These are phyloP conservation scores for Phialophora chinensis DNA, from an alignment of 2,329 filamentous ascomycete genomes.

Conservation along the genomic window DNA sequence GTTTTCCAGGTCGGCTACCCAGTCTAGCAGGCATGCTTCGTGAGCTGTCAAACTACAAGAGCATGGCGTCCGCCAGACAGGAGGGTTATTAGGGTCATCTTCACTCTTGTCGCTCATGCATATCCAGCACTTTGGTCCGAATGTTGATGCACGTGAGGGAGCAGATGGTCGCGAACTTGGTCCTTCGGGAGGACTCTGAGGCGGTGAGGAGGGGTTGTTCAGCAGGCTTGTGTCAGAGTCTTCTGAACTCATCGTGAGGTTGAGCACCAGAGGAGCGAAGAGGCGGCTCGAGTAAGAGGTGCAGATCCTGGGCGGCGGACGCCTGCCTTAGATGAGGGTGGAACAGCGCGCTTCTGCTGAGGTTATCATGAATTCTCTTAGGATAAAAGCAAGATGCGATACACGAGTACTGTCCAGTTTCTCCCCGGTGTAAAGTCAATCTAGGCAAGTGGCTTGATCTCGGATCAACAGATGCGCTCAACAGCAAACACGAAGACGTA, in stretches of 20 bases:
- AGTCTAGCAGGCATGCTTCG: constrained; percentile 85
- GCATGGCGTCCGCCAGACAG: constrained; percentile 83
- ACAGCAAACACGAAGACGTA: constrained; percentile 2
- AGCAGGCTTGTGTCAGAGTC: constrained; percentile 39
- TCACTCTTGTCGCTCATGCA: constrained; percentile 71
- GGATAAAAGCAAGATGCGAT: not conserved
- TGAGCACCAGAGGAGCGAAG: not conserved
- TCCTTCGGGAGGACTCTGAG: constrained; percentile 1
- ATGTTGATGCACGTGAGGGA: constrained; percentile 44
- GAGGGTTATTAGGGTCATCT: constrained; percentile 62
- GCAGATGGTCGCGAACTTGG: constrained; percentile 24
- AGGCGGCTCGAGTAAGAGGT: not conserved
- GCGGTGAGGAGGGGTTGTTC: constrained; percentile 31
- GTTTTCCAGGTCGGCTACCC: constrained; percentile 87
- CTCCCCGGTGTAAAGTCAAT: not conserved
- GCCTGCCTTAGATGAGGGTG: constrained; percentile 6
- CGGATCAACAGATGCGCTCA: not conserved
- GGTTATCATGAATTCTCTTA: not conserved
- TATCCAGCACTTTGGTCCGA: constrained; percentile 67
- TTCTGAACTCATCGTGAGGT: constrained; percentile 39
- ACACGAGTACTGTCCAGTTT: not conserved
- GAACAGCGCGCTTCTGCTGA: not conserved
- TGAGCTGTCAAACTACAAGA: constrained; percentile 90
- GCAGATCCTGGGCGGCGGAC: not conserved
- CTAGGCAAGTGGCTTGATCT: not conserved